These are phyloP conservation scores for Streptanthus diversifolius DNA, from an alignment of 345 rosid genomes.

Conservation along the genomic window DNA sequence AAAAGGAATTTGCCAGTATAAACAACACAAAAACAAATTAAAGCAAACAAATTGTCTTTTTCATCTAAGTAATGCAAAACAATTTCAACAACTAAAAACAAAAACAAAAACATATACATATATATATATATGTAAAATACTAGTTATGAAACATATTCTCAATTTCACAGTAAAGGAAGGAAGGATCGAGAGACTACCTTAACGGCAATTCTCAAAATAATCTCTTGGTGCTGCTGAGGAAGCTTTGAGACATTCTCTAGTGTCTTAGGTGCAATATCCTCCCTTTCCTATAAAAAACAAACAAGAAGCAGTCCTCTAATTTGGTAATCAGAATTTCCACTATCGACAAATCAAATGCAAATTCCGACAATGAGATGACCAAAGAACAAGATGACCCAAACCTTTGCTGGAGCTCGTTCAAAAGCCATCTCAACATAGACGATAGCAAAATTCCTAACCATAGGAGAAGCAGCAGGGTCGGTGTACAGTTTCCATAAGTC, in stretches of 20 bases:
- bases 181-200: constrained; percentile 46
- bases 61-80: constrained; percentile 9
- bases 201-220: constrained; percentile 59
- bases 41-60: not conserved
- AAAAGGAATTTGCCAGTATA: not conserved
- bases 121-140: not conserved
- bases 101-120: not conserved
- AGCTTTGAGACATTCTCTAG: constrained; percentile 62
- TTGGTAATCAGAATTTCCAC: not conserved
- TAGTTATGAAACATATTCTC: not conserved
- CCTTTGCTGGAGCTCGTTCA: constrained; percentile 66
- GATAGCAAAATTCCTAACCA: constrained; percentile 82
- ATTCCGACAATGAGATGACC: not conserved
- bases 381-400: not conserved
- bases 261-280: constrained; percentile 64
- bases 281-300: constrained; percentile 56
- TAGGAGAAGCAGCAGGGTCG: constrained; percentile 52
- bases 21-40: not conserved
- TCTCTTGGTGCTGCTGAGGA: constrained; percentile 85
- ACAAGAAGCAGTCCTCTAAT: constrained; percentile 16
- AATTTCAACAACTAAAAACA: not conserved
- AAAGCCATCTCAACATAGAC: constrained; percentile 97
- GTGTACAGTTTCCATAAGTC: constrained; percentile 69
- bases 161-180: not conserved
- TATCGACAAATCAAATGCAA: not conserved